phyloP scores from a whole-genome alignment of 176 grass and related monocot genomes.

The Panicum miliaceum region DNA sequence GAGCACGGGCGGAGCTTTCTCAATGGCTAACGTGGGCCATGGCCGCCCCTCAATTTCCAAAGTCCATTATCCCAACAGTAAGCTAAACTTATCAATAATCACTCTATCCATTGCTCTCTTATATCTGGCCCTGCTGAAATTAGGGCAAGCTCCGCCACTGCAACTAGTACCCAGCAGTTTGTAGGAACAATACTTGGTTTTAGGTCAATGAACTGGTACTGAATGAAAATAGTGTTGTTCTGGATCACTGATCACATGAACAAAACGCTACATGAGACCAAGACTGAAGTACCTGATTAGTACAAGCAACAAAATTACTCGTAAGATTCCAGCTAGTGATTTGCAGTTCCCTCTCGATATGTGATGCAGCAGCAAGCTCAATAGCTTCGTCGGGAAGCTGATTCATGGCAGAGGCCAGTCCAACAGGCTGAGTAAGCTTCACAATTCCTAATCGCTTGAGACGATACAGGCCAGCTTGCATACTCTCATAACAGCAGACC shows the following conservation, averaged over 20 bases:
- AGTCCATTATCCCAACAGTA: too few relatives aligned
- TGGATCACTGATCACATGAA: background rate
- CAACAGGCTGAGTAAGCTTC: slow-evolving; percentile 68
- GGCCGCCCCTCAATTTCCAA: too few relatives aligned
- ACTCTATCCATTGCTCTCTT: too few relatives aligned
- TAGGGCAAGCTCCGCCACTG: background rate
- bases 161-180: background rate
- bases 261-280: background rate
- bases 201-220: slow-evolving; percentile 24
- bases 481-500: slow-evolving; percentile 97
- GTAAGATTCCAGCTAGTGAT: slow-evolving; percentile 95
- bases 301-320: slow-evolving; percentile 93
- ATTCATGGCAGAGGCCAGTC: slow-evolving; percentile 89
- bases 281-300: slow-evolving; percentile 68
- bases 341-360: slow-evolving; percentile 95
- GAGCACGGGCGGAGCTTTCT: background rate
- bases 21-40: too few relatives aligned
- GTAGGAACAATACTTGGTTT: background rate
- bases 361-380: slow-evolving; percentile 84
- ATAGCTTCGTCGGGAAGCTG: slow-evolving; percentile 94
- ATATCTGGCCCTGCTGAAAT: too few relatives aligned
- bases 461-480: slow-evolving; percentile 87
- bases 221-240: slow-evolving; percentile 10
- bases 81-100: too few relatives aligned
- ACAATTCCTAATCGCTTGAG: slow-evolving; percentile 85